Conservation (phyloP, 2,329 filamentous ascomycete species). For the Sarocladium kiliense region DNA sequence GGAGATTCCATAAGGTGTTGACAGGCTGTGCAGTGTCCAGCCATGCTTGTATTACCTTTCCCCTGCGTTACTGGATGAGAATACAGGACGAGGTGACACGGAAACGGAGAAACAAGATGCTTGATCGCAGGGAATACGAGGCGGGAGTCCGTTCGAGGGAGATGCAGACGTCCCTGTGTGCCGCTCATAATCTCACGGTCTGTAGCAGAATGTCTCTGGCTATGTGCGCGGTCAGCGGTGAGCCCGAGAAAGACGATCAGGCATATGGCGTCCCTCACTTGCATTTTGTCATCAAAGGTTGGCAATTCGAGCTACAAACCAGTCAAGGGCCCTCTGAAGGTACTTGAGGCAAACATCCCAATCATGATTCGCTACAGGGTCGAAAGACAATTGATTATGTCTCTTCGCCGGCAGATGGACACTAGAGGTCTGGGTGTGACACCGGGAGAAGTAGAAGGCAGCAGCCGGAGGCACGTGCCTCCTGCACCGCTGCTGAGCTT, state of each 20-base stretch:
- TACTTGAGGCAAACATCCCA: too few relatives aligned
- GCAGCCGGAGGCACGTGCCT: not conserved
- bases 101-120: not conserved
- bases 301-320: too few relatives aligned
- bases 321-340: too few relatives aligned
- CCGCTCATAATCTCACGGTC: conserved; percentile 1
- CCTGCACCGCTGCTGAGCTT: too few relatives aligned
- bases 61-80: not conserved
- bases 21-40: too few relatives aligned
- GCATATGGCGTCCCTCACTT: not conserved
- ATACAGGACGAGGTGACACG: not conserved
- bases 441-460: not conserved
- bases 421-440: too few relatives aligned
- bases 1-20: not conserved
- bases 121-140: conserved; percentile 2
- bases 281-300: not conserved
- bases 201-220: conserved; percentile 5
- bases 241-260: not conserved
- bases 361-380: too few relatives aligned
- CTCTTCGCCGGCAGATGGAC: too few relatives aligned
- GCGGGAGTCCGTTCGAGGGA: not conserved
- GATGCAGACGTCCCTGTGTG: conserved; percentile 2
- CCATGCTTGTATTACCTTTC: not conserved
- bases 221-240: not conserved
- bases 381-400: too few relatives aligned